These are phyloP conservation scores for Tuber borchii DNA, from an alignment of 495 filamentous ascomycete species.

Conservation along the genomic window DNA sequence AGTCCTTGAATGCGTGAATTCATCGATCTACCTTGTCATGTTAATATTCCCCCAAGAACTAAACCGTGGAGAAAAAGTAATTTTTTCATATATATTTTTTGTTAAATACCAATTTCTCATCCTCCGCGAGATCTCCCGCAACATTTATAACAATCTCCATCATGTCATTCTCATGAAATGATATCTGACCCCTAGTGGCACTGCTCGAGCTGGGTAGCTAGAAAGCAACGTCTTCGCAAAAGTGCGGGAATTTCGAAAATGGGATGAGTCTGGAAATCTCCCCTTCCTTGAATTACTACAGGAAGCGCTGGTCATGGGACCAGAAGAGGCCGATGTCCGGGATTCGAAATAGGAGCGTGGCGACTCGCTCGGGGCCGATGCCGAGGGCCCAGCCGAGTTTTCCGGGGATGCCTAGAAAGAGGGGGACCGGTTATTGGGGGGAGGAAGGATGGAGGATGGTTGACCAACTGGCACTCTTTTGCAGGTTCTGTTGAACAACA, in stretches of 20 bases:
- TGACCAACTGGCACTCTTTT: conserved; percentile 56
- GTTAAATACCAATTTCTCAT: conserved; percentile 56
- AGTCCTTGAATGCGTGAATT: too few relatives aligned
- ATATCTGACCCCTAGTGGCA: too few relatives aligned
- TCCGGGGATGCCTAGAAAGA: conserved; percentile 26
- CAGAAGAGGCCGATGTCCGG: conserved; percentile 98
- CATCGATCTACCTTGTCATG: conserved; percentile 18
- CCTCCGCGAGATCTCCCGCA: conserved; percentile 76
- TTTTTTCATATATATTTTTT: background rate
- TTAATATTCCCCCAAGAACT: background rate
- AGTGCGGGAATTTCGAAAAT: too few relatives aligned
- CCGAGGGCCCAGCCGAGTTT: conserved; percentile 94
- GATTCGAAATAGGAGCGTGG: conserved; percentile 92
- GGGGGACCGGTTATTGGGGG: background rate
- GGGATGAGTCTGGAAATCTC: too few relatives aligned
- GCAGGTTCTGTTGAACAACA: conserved; percentile 74
- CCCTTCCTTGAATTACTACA: too few relatives aligned
- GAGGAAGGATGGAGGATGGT: background rate
- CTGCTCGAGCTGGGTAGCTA: too few relatives aligned
- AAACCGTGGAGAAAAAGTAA: background rate
- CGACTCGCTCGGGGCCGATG: conserved; percentile 83
- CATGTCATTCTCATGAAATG: conserved; percentile 94
- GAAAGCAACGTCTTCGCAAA: too few relatives aligned
- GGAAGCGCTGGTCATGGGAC: conserved; percentile 70
- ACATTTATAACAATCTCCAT: conserved; percentile 86